A percentile compares a stretch with the other conserved stretches of the same genome.
Evolutionary conservation across 1,139 yeast species (phyloP).

Genomic region (Saccharomyces hybrid): DNA sequence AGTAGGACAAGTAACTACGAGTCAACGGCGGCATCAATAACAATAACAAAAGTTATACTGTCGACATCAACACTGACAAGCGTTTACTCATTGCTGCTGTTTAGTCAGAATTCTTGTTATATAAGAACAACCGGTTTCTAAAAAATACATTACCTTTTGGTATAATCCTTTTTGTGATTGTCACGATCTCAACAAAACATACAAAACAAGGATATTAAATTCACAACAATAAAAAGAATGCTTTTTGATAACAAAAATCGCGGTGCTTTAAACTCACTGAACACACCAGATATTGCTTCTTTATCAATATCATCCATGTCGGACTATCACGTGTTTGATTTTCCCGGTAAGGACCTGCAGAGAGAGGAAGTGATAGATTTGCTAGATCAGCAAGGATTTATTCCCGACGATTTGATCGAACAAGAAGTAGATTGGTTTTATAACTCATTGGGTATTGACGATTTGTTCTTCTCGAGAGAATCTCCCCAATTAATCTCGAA

Average conservation of each 20-base stretch:
- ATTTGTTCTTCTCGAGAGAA: slow-evolving; percentile 83
- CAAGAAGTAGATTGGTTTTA: slow-evolving; percentile 88
- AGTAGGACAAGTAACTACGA: background rate
- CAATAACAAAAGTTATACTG: background rate
- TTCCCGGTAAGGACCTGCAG: slow-evolving; percentile 76
- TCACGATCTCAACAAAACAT: background rate
- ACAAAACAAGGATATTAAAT: background rate
- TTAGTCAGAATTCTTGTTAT: background rate
- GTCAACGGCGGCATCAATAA: background rate
- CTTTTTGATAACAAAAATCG: background rate
- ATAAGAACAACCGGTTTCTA: background rate
- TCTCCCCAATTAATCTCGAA: slow-evolving; percentile 74
- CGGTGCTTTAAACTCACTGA: slow-evolving; percentile 30
- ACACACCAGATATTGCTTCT: slow-evolving; percentile 33
- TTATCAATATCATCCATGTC: slow-evolving; percentile 36
- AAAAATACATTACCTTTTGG: background rate
- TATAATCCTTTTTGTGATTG: background rate
- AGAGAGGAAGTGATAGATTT: slow-evolving; percentile 74
- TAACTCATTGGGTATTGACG: slow-evolving; percentile 81
- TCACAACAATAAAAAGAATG: background rate
- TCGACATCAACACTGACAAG: background rate
- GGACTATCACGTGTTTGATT: slow-evolving; percentile 70
- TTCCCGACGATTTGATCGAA: slow-evolving; percentile 82
- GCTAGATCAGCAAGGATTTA: slow-evolving; percentile 75
- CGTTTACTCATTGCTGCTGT: background rate